These are phyloP conservation scores for Stagonosporopsis tanaceti DNA, from an alignment of 2,329 filamentous ascomycete genomes.

Conservation along the genomic window DNA sequence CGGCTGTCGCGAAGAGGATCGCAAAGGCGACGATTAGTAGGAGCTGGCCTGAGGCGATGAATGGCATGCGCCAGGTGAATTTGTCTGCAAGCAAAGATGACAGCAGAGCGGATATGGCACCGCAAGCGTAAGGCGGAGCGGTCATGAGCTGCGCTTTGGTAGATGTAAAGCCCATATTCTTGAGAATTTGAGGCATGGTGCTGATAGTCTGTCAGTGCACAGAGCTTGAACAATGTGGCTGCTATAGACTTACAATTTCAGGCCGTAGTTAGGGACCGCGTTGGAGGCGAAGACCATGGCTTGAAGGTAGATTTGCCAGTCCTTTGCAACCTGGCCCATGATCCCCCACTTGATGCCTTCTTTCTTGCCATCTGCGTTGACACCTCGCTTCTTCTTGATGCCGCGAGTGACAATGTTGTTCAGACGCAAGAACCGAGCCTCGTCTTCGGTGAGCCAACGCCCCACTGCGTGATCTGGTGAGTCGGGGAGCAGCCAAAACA, in stretches of 20 bases:
- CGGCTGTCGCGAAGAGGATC: constrained; percentile 51
- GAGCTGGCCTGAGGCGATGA: constrained; percentile 25
- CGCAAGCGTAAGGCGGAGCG: constrained; percentile 33
- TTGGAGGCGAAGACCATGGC: constrained; percentile 50
- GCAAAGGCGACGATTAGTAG: constrained; percentile 52
- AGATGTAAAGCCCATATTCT: constrained; percentile 34
- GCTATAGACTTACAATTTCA: constrained; percentile 32
- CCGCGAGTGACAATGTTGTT: constrained; percentile 27
- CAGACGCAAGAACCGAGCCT: constrained; percentile 23
- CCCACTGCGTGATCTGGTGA: constrained; percentile 32
- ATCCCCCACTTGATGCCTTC: constrained; percentile 25
- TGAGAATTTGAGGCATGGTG: constrained; percentile 23
- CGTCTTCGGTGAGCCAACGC: constrained; percentile 36
- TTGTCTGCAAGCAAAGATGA: constrained; percentile 29
- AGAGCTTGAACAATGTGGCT: neutral
- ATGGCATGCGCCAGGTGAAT: constrained; percentile 33
- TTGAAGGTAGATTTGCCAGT: constrained; percentile 59
- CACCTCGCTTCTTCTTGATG: constrained; percentile 14
- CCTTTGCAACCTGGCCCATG: constrained; percentile 51
- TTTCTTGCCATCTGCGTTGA: constrained; percentile 27
- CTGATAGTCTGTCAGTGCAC: neutral
- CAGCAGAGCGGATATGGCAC: constrained; percentile 30
- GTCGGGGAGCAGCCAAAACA: constrained; percentile 23
- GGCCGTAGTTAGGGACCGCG: constrained; percentile 46
- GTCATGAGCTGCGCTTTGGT: constrained; percentile 38